Evolutionary conservation across 2,329 filamentous ascomycete genomes (phyloP).

Genomic region (Exserohilum rostratum): DNA sequence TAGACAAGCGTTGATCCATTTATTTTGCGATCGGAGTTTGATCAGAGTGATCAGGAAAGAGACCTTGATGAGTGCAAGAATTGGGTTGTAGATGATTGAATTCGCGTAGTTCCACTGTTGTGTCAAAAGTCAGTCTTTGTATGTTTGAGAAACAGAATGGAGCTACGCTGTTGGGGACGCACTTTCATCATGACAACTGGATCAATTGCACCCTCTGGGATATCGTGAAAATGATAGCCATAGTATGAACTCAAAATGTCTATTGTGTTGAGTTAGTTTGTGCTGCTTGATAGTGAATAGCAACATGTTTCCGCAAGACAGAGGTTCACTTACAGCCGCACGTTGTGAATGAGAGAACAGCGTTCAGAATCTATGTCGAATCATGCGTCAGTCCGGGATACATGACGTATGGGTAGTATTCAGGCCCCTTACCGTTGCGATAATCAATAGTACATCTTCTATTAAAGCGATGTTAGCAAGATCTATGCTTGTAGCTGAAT

Average conservation of each 20-base stretch:
- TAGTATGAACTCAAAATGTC: slow-evolving; percentile 15
- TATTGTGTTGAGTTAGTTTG: neutral
- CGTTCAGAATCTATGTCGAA: slow-evolving; percentile 5
- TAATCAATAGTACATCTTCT: slow-evolving; percentile 12
- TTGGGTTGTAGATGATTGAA: slow-evolving; percentile 27
- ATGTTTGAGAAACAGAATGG: neutral
- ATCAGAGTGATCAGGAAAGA: slow-evolving; percentile 24
- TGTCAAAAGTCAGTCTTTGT: neutral
- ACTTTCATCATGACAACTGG: slow-evolving; percentile 11
- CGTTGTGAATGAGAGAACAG: slow-evolving; percentile 15
- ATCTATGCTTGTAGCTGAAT: neutral
- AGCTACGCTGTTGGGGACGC: neutral
- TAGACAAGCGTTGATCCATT: slow-evolving; percentile 19
- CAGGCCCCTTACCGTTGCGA: slow-evolving; percentile 8
- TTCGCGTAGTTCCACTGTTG: slow-evolving; percentile 22
- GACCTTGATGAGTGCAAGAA: slow-evolving; percentile 25
- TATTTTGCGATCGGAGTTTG: slow-evolving; percentile 25
- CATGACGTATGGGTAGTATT: neutral
- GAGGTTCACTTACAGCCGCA: slow-evolving; percentile 7
- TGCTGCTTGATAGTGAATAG: neutral
- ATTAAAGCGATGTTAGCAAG: neutral
- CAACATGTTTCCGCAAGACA: neutral
- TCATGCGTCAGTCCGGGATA: neutral
- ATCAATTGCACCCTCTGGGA: slow-evolving; percentile 19
- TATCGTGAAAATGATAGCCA: slow-evolving; percentile 23